Evolutionary conservation across 352 stramenopile genomes (phyloP), one percentile per base, ranked within the genome.

Genomic region (Phytophthora podocarpi): DNA sequence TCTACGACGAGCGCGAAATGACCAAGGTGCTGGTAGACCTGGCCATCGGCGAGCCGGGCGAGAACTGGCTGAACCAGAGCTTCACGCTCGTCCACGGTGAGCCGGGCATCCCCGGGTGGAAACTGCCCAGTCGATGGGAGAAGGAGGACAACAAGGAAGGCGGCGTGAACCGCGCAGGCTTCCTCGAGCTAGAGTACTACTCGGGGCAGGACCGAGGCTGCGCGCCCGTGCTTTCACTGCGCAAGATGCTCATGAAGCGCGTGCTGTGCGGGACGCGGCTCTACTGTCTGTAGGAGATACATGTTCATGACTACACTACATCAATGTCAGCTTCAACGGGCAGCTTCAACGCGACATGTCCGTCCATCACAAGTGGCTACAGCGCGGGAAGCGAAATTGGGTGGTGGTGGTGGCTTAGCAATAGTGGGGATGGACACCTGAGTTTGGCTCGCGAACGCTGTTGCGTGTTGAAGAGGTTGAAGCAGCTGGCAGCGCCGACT

Each of bases 51-150:
- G 85, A 95, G 39, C 85, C 85, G 9, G 84, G 85, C 0, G 85
- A 94, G 56, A 94, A 94, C 58, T 94, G 85, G 85, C 72, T 91
- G 58, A 89, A 91, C 52, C 83, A 94, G 67, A 85, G 69, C 48
- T 94, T 91, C 56, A 67, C 79, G 4, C 36, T 70, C 24, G 59
- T 75, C 11, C 36, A 65, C 11, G 79, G 76, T 2, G 85, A 92
- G 47, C 65, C 74, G 9, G 79, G 78, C 9, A 77, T 94, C 35
- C 85, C 85, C 4, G 85, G 85, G 20, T 94, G 85, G 85, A 89
- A 94, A 50, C 61, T 94, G 32, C 85, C 85, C 1, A 70, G 80
- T 42, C 82, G 83, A 5, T 94, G 85, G 85, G 83, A 90, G 49
- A 89, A 90, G 45, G 85, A 92, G 54, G 79, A 92, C 54, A 74